Conservation (phyloP, 139 green algal species). For the Chlorella ohadii region DNA sequence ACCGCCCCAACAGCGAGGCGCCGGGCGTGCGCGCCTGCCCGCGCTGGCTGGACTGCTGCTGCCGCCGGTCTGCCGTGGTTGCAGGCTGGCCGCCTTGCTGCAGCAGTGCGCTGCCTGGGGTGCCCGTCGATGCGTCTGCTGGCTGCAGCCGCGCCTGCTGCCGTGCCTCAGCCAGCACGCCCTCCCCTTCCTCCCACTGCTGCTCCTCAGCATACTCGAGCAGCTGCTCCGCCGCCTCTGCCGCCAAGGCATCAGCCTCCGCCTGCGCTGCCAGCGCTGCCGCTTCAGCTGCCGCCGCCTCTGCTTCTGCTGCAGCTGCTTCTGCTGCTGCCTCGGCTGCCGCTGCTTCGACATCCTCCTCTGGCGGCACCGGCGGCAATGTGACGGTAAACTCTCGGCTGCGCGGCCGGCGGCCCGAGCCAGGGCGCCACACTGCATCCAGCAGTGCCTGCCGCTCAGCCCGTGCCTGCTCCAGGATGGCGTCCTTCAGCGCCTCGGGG, state of each 20-base stretch:
- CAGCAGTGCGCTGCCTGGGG: background rate
- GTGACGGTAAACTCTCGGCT: conserved; percentile 13
- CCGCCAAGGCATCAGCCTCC: background rate
- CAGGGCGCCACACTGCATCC: background rate
- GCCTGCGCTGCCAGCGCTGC: background rate
- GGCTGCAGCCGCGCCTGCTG: background rate
- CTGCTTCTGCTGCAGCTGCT: background rate
- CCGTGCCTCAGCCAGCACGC: too few species aligned
- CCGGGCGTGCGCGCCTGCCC: conserved; percentile 17
- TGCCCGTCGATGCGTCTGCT: background rate
- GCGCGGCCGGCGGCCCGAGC: conserved; percentile 19
- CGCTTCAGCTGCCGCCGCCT: background rate
- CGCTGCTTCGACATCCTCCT: background rate
- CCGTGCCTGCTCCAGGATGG: conserved; percentile 41
- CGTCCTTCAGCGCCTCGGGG: conserved; percentile 42
- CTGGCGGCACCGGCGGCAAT: background rate
- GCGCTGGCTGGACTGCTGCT: conserved; percentile 16
- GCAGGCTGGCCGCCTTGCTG: background rate
- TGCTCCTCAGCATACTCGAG: background rate
- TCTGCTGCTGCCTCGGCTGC: background rate
- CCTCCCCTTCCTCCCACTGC: background rate
- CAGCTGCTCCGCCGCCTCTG: background rate
- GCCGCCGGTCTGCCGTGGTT: background rate
- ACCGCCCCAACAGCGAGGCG: conserved; percentile 13
- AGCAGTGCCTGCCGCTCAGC: conserved; percentile 23